Percentiles rank a stretch among this genome's conserved stretches.
Conservation (phyloP, 495 filamentous ascomycete species). For the Daldinia loculata region DNA sequence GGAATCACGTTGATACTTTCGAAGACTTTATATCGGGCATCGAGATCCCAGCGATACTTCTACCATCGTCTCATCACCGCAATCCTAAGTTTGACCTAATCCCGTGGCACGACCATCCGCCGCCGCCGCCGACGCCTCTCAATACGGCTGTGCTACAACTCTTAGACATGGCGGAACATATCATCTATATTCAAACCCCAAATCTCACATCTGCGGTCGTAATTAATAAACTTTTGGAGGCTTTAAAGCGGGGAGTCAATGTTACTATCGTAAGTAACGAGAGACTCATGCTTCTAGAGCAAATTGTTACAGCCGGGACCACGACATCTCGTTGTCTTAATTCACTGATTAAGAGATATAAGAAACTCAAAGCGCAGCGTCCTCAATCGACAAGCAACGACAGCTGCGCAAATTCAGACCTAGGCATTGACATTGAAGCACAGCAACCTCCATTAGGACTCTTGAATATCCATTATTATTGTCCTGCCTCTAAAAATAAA, state of each 20-base stretch:
- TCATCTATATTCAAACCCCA: conserved; percentile 73
- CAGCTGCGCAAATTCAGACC: conserved; percentile 2
- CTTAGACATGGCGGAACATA: conserved; percentile 57
- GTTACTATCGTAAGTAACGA: conserved; percentile 70
- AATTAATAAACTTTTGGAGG: conserved; percentile 61
- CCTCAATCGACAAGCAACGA: background rate
- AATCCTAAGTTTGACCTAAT: conserved; percentile 63
- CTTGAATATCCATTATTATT: conserved; percentile 62
- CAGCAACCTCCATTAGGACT: conserved; percentile 45
- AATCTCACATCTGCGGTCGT: conserved; percentile 71
- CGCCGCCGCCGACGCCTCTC: conserved; percentile 69
- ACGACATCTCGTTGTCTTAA: conserved; percentile 66
- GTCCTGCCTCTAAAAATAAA: conserved; percentile 25
- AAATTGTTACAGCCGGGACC: conserved; percentile 73
- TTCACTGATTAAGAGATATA: conserved; percentile 60
- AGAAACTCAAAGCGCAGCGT: conserved; percentile 34
- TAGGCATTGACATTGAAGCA: conserved; percentile 44
- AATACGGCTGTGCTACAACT: conserved; percentile 68
- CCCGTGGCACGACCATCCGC: conserved; percentile 54
- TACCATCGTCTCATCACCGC: conserved; percentile 73
- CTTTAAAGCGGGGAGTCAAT: conserved; percentile 66
- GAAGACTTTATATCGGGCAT: conserved; percentile 14
- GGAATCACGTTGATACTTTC: conserved; percentile 18
- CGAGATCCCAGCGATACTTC: conserved; percentile 60
- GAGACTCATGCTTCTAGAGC: conserved; percentile 76